Percentiles rank a stretch among this genome's conserved stretches.
These are phyloP conservation scores for Vanderwaltozyma tropicalis DNA, from an alignment of 805 yeast genomes.

Conservation along the genomic window DNA sequence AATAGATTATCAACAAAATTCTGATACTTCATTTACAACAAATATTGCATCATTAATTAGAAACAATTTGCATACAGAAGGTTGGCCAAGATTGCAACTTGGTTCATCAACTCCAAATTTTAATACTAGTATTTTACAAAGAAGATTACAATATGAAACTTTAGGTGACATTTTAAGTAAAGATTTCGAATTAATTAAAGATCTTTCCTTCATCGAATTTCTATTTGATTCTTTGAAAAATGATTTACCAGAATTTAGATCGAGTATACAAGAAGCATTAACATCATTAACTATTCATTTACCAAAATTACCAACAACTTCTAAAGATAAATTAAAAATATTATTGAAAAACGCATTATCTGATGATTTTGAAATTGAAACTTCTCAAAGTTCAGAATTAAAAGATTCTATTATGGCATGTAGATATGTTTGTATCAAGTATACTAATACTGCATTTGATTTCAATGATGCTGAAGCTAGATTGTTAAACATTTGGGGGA, in stretches of 20 bases:
- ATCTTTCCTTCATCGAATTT: slow-evolving; percentile 48
- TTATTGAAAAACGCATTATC: slow-evolving; percentile 30
- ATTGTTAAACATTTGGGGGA: slow-evolving; percentile 54
- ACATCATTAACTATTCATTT: slow-evolving; percentile 47
- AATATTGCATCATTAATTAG: slow-evolving; percentile 44
- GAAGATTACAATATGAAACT: slow-evolving; percentile 67
- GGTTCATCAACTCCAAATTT: slow-evolving; percentile 27
- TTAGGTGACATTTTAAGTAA: slow-evolving; percentile 54
- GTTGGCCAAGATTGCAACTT: slow-evolving; percentile 46
- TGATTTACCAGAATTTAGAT: slow-evolving; percentile 51
- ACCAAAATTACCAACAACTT: slow-evolving; percentile 28
- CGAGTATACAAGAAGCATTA: slow-evolving; percentile 63
- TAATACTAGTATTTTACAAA: slow-evolving; percentile 34
- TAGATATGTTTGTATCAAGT: slow-evolving; percentile 58
- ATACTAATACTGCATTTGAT: slow-evolving; percentile 49
- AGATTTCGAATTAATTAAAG: slow-evolving; percentile 33
- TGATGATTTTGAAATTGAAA: slow-evolving; percentile 22
- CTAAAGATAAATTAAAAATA: slow-evolving; percentile 35
- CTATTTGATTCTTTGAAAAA: slow-evolving; percentile 58
- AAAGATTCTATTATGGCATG: slow-evolving; percentile 36
- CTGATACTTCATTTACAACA: slow-evolving; percentile 28
- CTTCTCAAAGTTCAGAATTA: slow-evolving; percentile 12
- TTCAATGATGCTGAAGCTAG: slow-evolving; percentile 63
- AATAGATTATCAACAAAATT: slow-evolving; percentile 3
- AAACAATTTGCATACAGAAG: slow-evolving; percentile 42